Base-by-base conservation (phyloP, 1,284 basidiomycete species). In the Pseudozyma sp. region DNA sequence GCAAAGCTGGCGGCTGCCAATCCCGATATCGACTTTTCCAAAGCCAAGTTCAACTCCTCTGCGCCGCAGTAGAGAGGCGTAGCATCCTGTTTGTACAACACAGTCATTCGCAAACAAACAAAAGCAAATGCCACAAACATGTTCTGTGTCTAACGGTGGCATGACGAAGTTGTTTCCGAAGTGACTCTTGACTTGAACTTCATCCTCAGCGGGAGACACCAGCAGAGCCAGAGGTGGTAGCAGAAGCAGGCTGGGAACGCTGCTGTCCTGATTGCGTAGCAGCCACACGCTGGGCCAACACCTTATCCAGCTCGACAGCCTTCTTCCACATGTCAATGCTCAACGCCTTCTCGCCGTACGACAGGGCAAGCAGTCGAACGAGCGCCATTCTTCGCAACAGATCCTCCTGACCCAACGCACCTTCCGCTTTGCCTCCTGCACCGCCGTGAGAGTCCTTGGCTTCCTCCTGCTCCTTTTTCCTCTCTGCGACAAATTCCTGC, bases 401-500 rank as follows among this genome's bases (percentile, higher is more conserved):
- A 48, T 81, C 80, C 16, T 78, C 73, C 56, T 81, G 78, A 0
- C 68, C 64, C 9, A 69, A 57, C 6, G 54, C 42, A 14, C 56
- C 61, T 10, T 61, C 54, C n/a, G 33, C 42, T 29, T 48, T 43
- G 17, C 39, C 47, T n/a, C 35, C 34, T 2, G 17, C 37, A 7
- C 59, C 62, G 9, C 66, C 66, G 45, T 62, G 61, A 40, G 62
- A 40, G 16, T 58, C 59, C 45, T 48, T 64, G 1, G 56, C 52
- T 29, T 59, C 68, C 42, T 62, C 54, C 39, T 66, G 65, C 37
- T 63, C 63, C 29, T 54, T 53, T 30, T 47, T 66, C 7, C 80
- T 58, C 14, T 74, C 66, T 30, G 65, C 61, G 13, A 83, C 81
- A 68, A 83, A 83, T 34, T 81, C 79, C 17, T 76, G 46, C 55